Evolutionary conservation across 129 eudicot genomes (phyloP).

Genomic region (carrot (Daucus carota)): DNA sequence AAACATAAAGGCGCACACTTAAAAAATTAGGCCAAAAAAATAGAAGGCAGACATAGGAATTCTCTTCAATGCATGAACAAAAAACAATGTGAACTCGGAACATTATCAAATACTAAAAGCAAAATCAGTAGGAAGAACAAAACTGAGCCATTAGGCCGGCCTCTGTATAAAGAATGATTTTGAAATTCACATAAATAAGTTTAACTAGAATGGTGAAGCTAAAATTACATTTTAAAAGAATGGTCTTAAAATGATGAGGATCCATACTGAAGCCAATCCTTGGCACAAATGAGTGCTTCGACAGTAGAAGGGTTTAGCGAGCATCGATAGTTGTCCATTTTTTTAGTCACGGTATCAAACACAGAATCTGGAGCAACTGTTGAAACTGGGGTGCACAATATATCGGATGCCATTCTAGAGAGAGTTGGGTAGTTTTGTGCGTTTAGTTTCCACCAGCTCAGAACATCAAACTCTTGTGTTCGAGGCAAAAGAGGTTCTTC

Average conservation of each 20-base stretch:
- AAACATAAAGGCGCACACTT: background rate
- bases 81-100: background rate
- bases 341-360: conserved; percentile 41
- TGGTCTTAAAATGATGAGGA: background rate
- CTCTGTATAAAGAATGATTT: background rate
- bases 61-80: background rate
- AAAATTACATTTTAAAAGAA: background rate
- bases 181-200: background rate
- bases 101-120: background rate
- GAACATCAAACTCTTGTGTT: conserved; percentile 59
- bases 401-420: conserved; percentile 73
- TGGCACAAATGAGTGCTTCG: conserved; percentile 72
- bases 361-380: conserved; percentile 51
- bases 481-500: conserved; percentile 61
- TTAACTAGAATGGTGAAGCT: background rate
- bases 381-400: conserved; percentile 61
- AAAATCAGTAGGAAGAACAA: background rate
- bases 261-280: conserved; percentile 74
- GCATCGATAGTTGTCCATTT: conserved; percentile 54
- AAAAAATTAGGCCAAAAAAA: background rate
- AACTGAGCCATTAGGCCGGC: background rate
- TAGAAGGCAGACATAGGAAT: too few species aligned
- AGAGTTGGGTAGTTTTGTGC: conserved; percentile 57
- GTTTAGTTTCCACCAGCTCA: conserved; percentile 86
- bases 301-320: conserved; percentile 43